Evolutionary conservation across 306 rosid genomes (phyloP), one percentile per base, ranked within the genome.

Genomic region (Begonia loranthoides): DNA sequence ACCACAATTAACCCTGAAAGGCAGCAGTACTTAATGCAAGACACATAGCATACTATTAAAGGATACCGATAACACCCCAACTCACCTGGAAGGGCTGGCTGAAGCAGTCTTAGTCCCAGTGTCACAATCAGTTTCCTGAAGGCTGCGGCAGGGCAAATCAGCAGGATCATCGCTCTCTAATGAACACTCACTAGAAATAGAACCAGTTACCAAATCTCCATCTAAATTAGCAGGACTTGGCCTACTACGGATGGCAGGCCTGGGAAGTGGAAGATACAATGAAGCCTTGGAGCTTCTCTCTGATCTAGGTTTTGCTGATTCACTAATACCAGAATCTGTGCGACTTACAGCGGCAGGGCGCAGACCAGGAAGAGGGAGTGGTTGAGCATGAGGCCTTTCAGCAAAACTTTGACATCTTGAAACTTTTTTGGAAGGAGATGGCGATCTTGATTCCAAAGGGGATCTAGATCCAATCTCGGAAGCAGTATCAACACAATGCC

Each of bases 331-430:
- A 33, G 99, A 83, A 67, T 92, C 84, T 60, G 87, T 78, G 33
- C 87, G 92, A 51, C 80, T 82, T 44, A 86, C 68, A 75, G 64
- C 68, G 28, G 92, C 71, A 59, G 82, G 88, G 57, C 71, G 79
- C 63, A 56, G 67, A n/a, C 74, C 69, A 56, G 99, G 99, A 70
- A 80, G 96, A 15, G 99, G 99, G 55, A 92, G 94, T 45, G 95
- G 95, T 49, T 86, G 97, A 68, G 97, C 76, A 74, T 43, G 75
- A 55, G 82, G 67, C 70, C 99, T 83, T 69, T 83, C 96, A 19
- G 73, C 76, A 75, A 90, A 90, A 76, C 99, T 92, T 73, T 86
- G 99, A 73, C 93, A 83, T 79, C 99, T 81, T 38, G 70, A 70
- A 28, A 92, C 99, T 47, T 67, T 40, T 73, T 80, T 92, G 70